Base-by-base conservation (phyloP, 345 rosid genomes). In the Gynandropsis gynandra region DNA sequence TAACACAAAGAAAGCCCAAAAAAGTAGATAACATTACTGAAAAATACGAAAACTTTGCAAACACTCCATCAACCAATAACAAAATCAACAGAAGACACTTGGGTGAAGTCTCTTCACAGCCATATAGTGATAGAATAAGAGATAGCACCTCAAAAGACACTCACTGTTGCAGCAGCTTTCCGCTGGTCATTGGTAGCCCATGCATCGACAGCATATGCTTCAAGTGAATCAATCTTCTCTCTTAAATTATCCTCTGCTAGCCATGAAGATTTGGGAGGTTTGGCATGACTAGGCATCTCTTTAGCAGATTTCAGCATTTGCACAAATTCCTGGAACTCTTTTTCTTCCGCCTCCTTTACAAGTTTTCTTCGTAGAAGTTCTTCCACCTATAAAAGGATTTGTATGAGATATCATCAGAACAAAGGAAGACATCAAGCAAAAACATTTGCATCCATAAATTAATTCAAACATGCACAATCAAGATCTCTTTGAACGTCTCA, bases 241-340 rank as follows among this genome's bases (percentile, higher is more conserved):
- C 12, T 69, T 50, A 54, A 19, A 63, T 77, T 87, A 65, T 82
- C 95, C 53, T 84, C 85, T 42, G 47, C 46, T 62, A 73, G 47
- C 98, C 98, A 90, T 48, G 82, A 79, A 52, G 87, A 72, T 77
- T 82, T 90, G 32, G 68, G 65, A 68, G 95, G 98, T 68, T 80
- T 90, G 56, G 79, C 57, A 54, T 65, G 56, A 55, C 63, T 63
- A 70, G 89, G 84, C 68, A 67, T 71, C 51, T 66, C 63, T 75
- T 80, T 80, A 35, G 95, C 89, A 66, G 96, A 87, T 59, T 36
- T 68, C 63, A 87, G 60, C 64, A 79, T 35, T 24, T 75, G 74
- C 57, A 80, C 73, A 60, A 90, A 87, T 66, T 80, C 89, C 65
- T 71, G 57, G 63, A 84, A 86, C 72, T 87, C 89, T 63, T 66